Evolutionary conservation across 176 grass and related monocot genomes (phyloP).

Genomic region (Rhynchospora pubera): DNA sequence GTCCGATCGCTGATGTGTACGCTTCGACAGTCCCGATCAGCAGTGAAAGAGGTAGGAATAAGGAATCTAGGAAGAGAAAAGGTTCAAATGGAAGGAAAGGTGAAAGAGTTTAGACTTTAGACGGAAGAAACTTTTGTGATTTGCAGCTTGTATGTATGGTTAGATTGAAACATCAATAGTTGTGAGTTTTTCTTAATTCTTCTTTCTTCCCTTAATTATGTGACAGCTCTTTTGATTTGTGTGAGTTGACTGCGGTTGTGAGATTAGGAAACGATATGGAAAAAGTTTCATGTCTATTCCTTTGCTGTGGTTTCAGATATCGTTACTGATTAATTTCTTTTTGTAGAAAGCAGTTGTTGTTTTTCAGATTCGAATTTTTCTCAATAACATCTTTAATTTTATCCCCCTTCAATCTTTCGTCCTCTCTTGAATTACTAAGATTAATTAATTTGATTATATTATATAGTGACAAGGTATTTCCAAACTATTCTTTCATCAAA

Average conservation of each 20-base stretch:
- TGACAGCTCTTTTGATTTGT: neutral
- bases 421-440: too few species aligned
- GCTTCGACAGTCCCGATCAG: slow-evolving; percentile 18
- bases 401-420: too few species aligned
- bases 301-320: neutral
- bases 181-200: slow-evolving; percentile 17
- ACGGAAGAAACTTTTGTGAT: neutral
- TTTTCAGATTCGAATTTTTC: too few species aligned
- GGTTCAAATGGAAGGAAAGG: neutral
- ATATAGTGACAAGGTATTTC: neutral
- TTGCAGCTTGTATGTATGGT: slow-evolving; percentile 6
- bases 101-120: neutral
- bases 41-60: neutral
- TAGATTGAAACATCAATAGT: neutral
- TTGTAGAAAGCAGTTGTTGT: too few species aligned
- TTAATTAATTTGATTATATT: too few species aligned
- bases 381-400: too few species aligned
- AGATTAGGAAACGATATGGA: neutral
- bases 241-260: neutral
- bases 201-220: neutral
- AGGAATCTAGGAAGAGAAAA: neutral
- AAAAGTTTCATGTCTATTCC: neutral
- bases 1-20: slow-evolving; percentile 53
- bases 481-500: neutral
- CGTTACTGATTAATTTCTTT: too few species aligned